Conservation (phyloP, 495 filamentous ascomycete genomes). For the Aspergillus avenaceus region DNA sequence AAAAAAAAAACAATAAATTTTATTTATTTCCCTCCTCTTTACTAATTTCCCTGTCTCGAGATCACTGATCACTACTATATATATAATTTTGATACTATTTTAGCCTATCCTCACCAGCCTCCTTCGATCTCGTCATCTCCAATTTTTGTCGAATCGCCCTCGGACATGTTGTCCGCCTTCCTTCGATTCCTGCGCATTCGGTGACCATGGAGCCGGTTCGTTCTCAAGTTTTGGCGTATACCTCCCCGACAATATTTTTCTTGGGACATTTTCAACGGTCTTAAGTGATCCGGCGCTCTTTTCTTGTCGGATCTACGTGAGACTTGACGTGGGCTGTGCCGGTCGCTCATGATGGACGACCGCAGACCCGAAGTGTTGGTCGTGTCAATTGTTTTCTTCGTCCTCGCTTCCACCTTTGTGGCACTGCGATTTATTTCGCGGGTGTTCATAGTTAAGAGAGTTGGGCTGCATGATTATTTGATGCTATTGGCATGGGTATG, state of each 20-base stretch:
- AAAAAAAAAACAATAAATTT: background rate
- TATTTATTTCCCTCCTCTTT: conserved; percentile 5
- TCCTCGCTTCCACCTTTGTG: conserved; percentile 67
- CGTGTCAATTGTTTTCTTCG: conserved; percentile 68
- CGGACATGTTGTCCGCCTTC: background rate
- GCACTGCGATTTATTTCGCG: conserved; percentile 67
- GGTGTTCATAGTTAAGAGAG: conserved; percentile 62
- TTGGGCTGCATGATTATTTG: conserved; percentile 75
- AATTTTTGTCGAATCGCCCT: background rate
- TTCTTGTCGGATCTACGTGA: background rate
- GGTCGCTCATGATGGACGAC: conserved; percentile 38
- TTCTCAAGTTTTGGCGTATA: background rate
- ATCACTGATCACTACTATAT: background rate
- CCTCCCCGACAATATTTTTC: background rate
- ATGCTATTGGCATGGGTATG: conserved; percentile 80
- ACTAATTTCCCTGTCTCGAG: background rate
- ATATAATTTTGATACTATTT: too few species aligned
- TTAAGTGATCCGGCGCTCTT: background rate
- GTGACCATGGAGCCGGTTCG: background rate
- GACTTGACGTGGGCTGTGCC: background rate
- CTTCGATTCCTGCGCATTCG: background rate
- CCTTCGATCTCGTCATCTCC: background rate
- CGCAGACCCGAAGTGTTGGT: conserved; percentile 65
- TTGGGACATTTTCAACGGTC: background rate
- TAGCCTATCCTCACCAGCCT: background rate